Conservation (phyloP, 2,329 filamentous ascomycete genomes). For the Aspergillus sp. region DNA sequence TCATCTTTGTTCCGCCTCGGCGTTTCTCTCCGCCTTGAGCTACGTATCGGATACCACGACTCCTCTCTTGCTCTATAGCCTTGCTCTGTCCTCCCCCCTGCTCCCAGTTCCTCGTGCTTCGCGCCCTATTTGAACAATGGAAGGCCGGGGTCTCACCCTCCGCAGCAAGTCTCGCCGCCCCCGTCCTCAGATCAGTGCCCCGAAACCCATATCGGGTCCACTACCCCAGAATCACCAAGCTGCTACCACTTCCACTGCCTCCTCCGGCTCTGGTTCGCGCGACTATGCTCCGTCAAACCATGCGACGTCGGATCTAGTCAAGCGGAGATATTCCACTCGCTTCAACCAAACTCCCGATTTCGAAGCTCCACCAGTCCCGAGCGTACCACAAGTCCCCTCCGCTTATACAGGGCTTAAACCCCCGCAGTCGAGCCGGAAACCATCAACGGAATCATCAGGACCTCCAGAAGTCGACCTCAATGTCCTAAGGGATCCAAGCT, state of each 20-base stretch:
- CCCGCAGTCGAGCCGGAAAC: constrained; percentile 45
- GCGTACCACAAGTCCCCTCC: constrained; percentile 58
- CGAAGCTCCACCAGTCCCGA: constrained; percentile 70
- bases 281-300: constrained; percentile 47
- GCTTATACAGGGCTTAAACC: constrained; percentile 56
- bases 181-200: constrained; percentile 60
- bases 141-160: constrained; percentile 60
- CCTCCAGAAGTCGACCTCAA: constrained; percentile 72
- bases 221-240: constrained; percentile 38
- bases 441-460: constrained; percentile 56
- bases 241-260: constrained; percentile 34
- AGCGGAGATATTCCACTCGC: constrained; percentile 88
- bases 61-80: neutral
- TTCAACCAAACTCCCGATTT: constrained; percentile 76
- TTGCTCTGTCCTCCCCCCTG: constrained; percentile 5
- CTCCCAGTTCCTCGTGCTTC: constrained; percentile 10
- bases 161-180: constrained; percentile 58
- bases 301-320: constrained; percentile 78
- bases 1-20: constrained; percentile 40
- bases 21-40: constrained; percentile 31
- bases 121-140: constrained; percentile 40
- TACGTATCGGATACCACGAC: neutral
- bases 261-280: constrained; percentile 31
- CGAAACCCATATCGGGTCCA: constrained; percentile 54
- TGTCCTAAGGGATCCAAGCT: constrained; percentile 73